Base-by-base conservation (phyloP, 179 eudicot genomes). In the Pouteria campechiana region DNA sequence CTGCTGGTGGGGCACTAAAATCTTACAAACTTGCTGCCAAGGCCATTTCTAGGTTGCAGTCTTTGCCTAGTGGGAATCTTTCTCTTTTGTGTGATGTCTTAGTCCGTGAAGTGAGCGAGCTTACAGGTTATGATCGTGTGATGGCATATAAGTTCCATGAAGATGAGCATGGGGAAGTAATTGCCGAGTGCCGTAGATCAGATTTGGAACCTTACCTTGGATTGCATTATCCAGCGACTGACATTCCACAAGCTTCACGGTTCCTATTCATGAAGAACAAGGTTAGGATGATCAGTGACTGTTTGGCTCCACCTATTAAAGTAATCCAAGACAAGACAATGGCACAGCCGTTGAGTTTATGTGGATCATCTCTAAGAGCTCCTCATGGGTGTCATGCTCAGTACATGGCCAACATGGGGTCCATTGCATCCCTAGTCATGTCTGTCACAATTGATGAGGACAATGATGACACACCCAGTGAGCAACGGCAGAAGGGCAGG, bases 381-480 rank as follows among this genome's bases (percentile, higher is more conserved):
- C 96, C 96, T n/a, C 96, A 86, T 43, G 94, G 90, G 2, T 86
- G 94, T 55, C 96, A 86, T 66, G 68, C 79, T n/a, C 86, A 83
- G 15, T 86, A 86, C 37, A 86, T 86, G 96, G 71, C 75, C 27
- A 86, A 76, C 46, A 86, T 86, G 96, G 93, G 85, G 3, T 61
- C 96, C 0, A 55, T 83, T 46, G 96, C 94, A 17, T 86, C 96
- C 35, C 79, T 86, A 50, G 94, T 72, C 27, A 69, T 86, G 83
- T 72, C 90, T 6, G 81, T 83, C 30, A 79, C 68, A 8, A 69
- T 79, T 52, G 74, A 72, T 34, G 89, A 83, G 44, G 88, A 78
- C 22, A 75, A 60, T 14, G 78, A 79, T 25, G 83, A 69, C 47
- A 58, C 42, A 11, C 63, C 55, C 22, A 59, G 69, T 58, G 73